phyloP scores from a whole-genome alignment of 2,329 filamentous ascomycete genomes.

The Pseudogymnoascus sp. region DNA sequence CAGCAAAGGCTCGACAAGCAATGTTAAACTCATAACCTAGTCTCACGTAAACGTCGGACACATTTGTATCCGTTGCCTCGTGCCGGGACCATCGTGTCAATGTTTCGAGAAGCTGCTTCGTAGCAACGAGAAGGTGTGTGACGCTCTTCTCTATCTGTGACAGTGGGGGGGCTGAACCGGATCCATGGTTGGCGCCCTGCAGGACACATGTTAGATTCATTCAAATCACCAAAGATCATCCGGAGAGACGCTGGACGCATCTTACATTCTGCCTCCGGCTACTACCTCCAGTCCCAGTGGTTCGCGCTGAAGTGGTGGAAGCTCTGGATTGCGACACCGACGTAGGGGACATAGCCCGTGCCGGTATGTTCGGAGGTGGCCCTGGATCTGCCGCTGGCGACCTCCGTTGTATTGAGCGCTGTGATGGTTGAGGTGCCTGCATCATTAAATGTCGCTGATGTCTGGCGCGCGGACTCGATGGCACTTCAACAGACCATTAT shows the following conservation, averaged over 20 bases:
- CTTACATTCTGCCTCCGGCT: slow-evolving; percentile 51
- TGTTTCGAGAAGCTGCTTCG: slow-evolving; percentile 94
- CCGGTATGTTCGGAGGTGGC: slow-evolving; percentile 46
- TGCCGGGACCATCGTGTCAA: slow-evolving; percentile 95
- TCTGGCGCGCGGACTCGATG: slow-evolving; percentile 2
- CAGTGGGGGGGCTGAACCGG: slow-evolving; percentile 34
- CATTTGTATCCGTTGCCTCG: slow-evolving; percentile 83
- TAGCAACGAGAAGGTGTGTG: slow-evolving; percentile 92
- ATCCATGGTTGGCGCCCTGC: neutral
- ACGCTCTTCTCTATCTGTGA: slow-evolving; percentile 99
- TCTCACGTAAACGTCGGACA: slow-evolving; percentile 96
- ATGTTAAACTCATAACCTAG: slow-evolving; percentile 99
- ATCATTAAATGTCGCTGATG: slow-evolving; percentile 29
- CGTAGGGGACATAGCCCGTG: slow-evolving; percentile 51
- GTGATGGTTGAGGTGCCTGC: slow-evolving; percentile 44
- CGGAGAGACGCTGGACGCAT: slow-evolving; percentile 19
- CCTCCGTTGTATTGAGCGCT: slow-evolving; percentile 50
- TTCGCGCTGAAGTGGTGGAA: slow-evolving; percentile 58
- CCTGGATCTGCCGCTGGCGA: slow-evolving; percentile 56
- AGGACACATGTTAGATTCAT: neutral
- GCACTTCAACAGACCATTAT: slow-evolving; percentile 2
- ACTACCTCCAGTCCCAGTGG: slow-evolving; percentile 40
- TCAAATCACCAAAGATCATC: neutral
- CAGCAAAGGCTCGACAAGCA: slow-evolving; percentile 90
- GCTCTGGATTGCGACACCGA: slow-evolving; percentile 48